Base-by-base conservation (phyloP, 1,139 yeast species). In the Eremothecium sinecaudum region DNA sequence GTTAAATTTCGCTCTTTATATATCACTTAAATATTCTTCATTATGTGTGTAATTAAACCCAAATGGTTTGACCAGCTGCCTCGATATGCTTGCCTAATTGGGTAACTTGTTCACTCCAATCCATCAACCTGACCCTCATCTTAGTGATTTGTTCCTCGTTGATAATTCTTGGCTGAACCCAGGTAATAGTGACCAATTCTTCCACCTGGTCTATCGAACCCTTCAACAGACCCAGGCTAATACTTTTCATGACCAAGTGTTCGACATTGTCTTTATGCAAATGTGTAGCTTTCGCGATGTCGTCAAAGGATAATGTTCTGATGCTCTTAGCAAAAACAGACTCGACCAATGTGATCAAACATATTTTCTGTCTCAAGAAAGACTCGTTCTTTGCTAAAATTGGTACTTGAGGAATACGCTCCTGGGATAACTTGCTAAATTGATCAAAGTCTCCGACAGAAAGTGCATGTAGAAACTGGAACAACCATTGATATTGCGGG, bases 101-200 rank as follows among this genome's bases (percentile, higher is more conserved):
- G 32, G 71, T 70, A 24, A 87, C 95, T 48, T 76, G 78, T 36
- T 59, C 59, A 49, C 81, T 79, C 98, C 98, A 90, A 35, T 67
- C 69, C 22, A 68, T 68, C 53, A 90, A 70, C 50, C 83, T 80
- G 40, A 69, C 69, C 47, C 75, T 75, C 79, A 90, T 84, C 37
- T 71, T 69, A 37, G 68, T 72, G 40, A 87, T 82, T 65, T 90
- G 97, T 32, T 71, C 73, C 48, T 67, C 69, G 53, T 83, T 83
- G 69, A 90, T 78, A 37, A 86, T 83, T 52, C 97, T 72, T 37
- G 98, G 97, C 63, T 90, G 97, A 43, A 87, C 78, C 97, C 98
- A 90, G 15, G 83, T 76, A 35, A 90, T 77, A 18, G 80, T 75
- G 42, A 90, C 82, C 9, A 78, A 63, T 54, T 79, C 73, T 37